phyloP scores from a whole-genome alignment of 345 rosid species.

The Acer saccharum region DNA sequence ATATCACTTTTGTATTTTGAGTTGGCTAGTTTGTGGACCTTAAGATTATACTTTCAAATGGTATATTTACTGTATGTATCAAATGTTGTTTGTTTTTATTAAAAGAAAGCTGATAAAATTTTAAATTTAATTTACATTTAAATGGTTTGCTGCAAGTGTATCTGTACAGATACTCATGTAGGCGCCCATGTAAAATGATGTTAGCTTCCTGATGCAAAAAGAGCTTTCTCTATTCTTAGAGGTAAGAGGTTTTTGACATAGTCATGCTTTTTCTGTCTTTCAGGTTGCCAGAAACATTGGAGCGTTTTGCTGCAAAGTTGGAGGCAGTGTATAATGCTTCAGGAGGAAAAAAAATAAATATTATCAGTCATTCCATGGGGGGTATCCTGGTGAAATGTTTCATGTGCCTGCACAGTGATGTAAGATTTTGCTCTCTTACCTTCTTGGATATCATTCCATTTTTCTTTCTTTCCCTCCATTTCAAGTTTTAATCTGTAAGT shows the following conservation, averaged over 20 bases:
- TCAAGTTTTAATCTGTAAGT: neutral
- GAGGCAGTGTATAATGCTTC: constrained; percentile 72
- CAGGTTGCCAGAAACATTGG: constrained; percentile 78
- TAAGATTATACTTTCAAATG: neutral
- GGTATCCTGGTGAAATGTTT: constrained; percentile 94
- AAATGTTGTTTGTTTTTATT: neutral
- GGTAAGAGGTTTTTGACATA: neutral
- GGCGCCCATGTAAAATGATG: neutral
- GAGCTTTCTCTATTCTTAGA: neutral
- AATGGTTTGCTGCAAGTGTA: neutral
- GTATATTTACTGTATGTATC: neutral
- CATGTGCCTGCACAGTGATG: constrained; percentile 80
- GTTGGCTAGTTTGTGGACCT: neutral
- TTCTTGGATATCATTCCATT: neutral
- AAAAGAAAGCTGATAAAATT: neutral
- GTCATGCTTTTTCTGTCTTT: constrained; percentile 24
- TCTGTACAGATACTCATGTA: neutral
- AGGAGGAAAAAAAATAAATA: constrained; percentile 86
- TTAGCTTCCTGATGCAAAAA: neutral
- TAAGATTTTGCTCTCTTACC: constrained; percentile 27
- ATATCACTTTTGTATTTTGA: neutral
- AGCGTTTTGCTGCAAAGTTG: constrained; percentile 62
- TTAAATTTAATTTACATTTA: constrained; percentile 5
- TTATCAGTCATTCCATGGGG: constrained; percentile 96
- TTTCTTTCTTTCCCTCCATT: neutral